Base-by-base conservation (phyloP, 768 basidiomycete species). In the Panellus pusillus region DNA sequence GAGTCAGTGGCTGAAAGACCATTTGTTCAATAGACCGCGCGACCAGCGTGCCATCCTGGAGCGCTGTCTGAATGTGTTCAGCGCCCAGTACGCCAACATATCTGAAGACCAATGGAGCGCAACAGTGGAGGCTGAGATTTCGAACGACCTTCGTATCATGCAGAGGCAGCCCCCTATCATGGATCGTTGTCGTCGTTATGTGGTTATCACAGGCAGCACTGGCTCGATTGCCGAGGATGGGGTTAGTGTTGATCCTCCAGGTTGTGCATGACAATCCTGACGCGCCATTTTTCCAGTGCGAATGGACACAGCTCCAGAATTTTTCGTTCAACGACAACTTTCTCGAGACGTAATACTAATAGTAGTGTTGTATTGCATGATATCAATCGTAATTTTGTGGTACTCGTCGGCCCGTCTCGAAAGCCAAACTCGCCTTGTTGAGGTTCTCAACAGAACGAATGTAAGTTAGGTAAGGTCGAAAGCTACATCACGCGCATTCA, bases 151-250 rank as follows among this genome's bases (percentile, higher is more conserved):
- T 59, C 54, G 64, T 24, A 62, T 60, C 37, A 79, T 89, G 74
- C 84, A 87, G 60, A 66, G 69, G 40, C 87, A 90, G 55, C 86
- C 84, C n/a, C 67, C 61, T 19, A 72, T 89, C 32, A 83, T 86
- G 79, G 68, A 74, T 43, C 62, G 73, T 28, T 83, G 84, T 62
- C 79, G 89, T 24, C 80, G 89, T 24, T 91, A 80, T 67, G 81
- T 87, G 12, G 74, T 87, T 1, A 69, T 91, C 35, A 75, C 65
- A 61, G 70, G 63, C 31, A 72, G 78, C 57, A 55, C 50, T 52
- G 55, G 28, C 54, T 63, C 37, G 50, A 61, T 47, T 57, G 65
- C 74, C 40, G 66, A 64, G 42, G 65, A 72, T 53, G 83, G 79
- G 54, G 87, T 88, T 63, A 50, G 83, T 78, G 6, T 20, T 44